phyloP scores from a whole-genome alignment of 768 basidiomycete species.

The Kwoniella botswanensis region DNA sequence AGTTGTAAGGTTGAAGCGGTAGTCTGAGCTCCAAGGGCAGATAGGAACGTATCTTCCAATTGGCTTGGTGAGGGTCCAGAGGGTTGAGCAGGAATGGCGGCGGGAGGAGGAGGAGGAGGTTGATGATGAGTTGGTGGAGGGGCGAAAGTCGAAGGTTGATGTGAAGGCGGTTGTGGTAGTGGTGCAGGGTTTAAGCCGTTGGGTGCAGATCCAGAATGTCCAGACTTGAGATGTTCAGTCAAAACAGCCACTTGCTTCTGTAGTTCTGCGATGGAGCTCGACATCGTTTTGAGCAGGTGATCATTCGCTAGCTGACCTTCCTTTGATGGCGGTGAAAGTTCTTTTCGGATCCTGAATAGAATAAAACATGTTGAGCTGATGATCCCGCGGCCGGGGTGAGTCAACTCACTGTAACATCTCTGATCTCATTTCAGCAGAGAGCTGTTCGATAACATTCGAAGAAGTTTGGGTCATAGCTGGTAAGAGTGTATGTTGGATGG shows the following conservation, averaged over 20 bases:
- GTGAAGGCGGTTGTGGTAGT: slow-evolving; percentile 7
- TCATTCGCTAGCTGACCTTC: slow-evolving; percentile 19
- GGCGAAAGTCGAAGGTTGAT: slow-evolving; percentile 1
- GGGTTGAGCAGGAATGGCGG: slow-evolving; percentile 8
- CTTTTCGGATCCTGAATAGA: slow-evolving; percentile 44
- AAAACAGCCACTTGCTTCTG: slow-evolving; percentile 37
- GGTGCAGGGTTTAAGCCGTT: slow-evolving; percentile 4
- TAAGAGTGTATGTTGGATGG: slow-evolving; percentile 33
- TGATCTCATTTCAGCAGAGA: slow-evolving; percentile 42
- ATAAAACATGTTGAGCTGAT: slow-evolving; percentile 6
- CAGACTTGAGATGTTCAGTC: slow-evolving; percentile 39
- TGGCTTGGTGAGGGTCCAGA: slow-evolving; percentile 15
- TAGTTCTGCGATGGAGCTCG: slow-evolving; percentile 37
- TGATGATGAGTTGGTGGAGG: neutral
- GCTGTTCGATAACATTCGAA: slow-evolving; percentile 34
- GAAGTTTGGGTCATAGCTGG: slow-evolving; percentile 35
- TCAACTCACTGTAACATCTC: slow-evolving; percentile 51
- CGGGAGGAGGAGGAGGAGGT: slow-evolving; percentile 13
- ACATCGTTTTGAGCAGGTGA: slow-evolving; percentile 29
- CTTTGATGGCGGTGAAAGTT: slow-evolving; percentile 25
- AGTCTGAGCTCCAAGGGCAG: slow-evolving; percentile 34
- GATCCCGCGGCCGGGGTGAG: neutral
- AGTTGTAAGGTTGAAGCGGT: slow-evolving; percentile 35
- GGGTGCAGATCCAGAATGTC: slow-evolving; percentile 10
- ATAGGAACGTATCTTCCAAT: slow-evolving; percentile 48